A percentile compares a stretch with the other conserved stretches of the same genome.
These are phyloP conservation scores for Aspergillus ochraceus DNA, from an alignment of 2,329 filamentous ascomycete species.

Conservation along the genomic window DNA sequence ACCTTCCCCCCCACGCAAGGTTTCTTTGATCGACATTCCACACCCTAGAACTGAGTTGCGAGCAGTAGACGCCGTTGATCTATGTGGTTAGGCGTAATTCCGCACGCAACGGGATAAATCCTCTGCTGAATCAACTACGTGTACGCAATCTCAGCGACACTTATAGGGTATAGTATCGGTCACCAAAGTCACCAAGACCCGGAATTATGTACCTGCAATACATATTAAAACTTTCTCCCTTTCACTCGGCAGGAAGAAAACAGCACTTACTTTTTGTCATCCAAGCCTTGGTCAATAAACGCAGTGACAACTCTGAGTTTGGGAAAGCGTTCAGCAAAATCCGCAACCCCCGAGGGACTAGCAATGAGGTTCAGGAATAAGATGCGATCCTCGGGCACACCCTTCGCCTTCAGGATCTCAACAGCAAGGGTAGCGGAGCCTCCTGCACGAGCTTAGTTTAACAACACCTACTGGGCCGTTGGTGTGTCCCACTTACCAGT, in stretches of 20 bases:
- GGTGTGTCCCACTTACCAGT: constrained; percentile 64
- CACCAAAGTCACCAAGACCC: constrained; percentile 91
- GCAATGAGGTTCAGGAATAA: constrained; percentile 96
- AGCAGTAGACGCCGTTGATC: not conserved
- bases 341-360: constrained; percentile 88
- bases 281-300: constrained; percentile 93
- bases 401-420: constrained; percentile 83
- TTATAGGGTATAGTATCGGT: constrained; percentile 91
- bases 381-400: constrained; percentile 92
- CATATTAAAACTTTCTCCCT: constrained; percentile 9
- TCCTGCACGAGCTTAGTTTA: constrained; percentile 51
- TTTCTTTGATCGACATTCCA: not conserved
- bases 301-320: constrained; percentile 89
- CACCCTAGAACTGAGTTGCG: not conserved
- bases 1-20: not conserved
- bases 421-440: constrained; percentile 97
- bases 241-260: not conserved
- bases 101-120: not conserved
- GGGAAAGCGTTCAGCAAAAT: constrained; percentile 86
- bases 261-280: constrained; percentile 85
- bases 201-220: constrained; percentile 82
- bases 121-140: not conserved
- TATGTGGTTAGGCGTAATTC: not conserved
- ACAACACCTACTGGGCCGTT: not conserved
- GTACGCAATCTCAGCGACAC: not conserved